These are phyloP conservation scores for Lenzites betulinus DNA, from an alignment of 768 basidiomycete species.

Conservation along the genomic window DNA sequence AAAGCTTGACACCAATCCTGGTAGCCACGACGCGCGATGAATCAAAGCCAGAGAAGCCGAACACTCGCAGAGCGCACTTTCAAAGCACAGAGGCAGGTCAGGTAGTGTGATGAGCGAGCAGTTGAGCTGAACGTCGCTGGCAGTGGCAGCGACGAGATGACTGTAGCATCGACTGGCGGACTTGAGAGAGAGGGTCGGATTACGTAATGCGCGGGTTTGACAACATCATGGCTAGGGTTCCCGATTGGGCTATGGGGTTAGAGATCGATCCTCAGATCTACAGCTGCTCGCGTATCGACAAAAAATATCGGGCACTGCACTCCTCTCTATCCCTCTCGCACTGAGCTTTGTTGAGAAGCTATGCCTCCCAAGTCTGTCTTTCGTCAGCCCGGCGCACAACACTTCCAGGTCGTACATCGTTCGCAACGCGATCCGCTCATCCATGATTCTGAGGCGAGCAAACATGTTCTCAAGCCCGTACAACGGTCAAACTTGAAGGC, in stretches of 20 bases:
- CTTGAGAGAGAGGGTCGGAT: slow-evolving; percentile 17
- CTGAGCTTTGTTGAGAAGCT: neutral
- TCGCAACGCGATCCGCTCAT: slow-evolving; percentile 95
- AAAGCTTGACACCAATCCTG: slow-evolving; percentile 10
- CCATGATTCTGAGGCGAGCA: slow-evolving; percentile 86
- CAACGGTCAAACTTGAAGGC: slow-evolving; percentile 64
- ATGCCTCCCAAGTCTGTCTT: slow-evolving; percentile 89
- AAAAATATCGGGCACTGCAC: slow-evolving; percentile 1
- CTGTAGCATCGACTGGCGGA: slow-evolving; percentile 15
- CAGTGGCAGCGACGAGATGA: slow-evolving; percentile 14
- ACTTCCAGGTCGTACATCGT: slow-evolving; percentile 96
- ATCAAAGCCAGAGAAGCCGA: neutral
- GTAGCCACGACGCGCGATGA: slow-evolving; percentile 13
- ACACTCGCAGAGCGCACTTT: slow-evolving; percentile 10
- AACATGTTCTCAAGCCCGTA: slow-evolving; percentile 87
- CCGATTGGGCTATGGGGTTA: slow-evolving; percentile 21
- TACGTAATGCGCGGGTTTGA: slow-evolving; percentile 17
- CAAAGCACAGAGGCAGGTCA: slow-evolving; percentile 5
- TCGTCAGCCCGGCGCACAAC: slow-evolving; percentile 84
- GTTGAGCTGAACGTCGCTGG: slow-evolving; percentile 1
- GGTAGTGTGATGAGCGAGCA: neutral
- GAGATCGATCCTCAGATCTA: slow-evolving; percentile 21
- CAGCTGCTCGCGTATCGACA: slow-evolving; percentile 13
- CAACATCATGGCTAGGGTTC: slow-evolving; percentile 16
- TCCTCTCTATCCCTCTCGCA: neutral